Base-by-base conservation (phyloP, 352 stramenopile genomes). In the Phytopythium vexans region DNA sequence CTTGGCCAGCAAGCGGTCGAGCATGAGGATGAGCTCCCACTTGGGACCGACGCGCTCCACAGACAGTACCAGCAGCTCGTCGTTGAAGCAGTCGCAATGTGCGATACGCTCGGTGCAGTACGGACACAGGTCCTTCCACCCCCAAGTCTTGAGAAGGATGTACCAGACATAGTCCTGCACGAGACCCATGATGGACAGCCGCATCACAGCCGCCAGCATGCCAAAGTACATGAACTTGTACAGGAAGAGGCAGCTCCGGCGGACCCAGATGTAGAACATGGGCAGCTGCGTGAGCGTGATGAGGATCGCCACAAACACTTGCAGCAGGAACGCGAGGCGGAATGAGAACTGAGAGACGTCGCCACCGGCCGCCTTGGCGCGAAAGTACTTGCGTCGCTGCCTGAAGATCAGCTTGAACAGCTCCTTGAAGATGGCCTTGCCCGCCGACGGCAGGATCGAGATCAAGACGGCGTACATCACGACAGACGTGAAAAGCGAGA, bases 361-460 rank as follows among this genome's bases (percentile, higher is more conserved):
- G 0, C 68, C 70, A n/a, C 74, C 74, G 0, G 47, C 34, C 0
- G 72, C 70, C 33, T 79, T 76, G 12, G 80, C 54, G 5, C 77
- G 70, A n/a, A 76, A 88, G 49, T 74, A 88, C 55, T 82, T 85
- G 61, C 77, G 77, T 8, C 77, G 65, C 46, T 88, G 77, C 12
- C 77, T 67, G 52, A 88, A 88, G 48, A 88, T 86, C 34, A 88
- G 62, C 58, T 88, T 88, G 58, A 86, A 88, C 32, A 88, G 66
- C 60, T 88, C 77, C 43, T 88, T 88, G 51, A 88, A 88, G 14
- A 86, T 51, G 44, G 77, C 77, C 27, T 88, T 88, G n/a, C 70
- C 74, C 8, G 74, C 65, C 16, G 77, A 72, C 36, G 77, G 77
- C 14, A 86, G 49, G 3, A 88, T 56, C 37, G 72, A 72, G 21